phyloP scores from a whole-genome alignment of 2,329 filamentous ascomycete genomes.

The Pseudogymnoascus sp. region DNA sequence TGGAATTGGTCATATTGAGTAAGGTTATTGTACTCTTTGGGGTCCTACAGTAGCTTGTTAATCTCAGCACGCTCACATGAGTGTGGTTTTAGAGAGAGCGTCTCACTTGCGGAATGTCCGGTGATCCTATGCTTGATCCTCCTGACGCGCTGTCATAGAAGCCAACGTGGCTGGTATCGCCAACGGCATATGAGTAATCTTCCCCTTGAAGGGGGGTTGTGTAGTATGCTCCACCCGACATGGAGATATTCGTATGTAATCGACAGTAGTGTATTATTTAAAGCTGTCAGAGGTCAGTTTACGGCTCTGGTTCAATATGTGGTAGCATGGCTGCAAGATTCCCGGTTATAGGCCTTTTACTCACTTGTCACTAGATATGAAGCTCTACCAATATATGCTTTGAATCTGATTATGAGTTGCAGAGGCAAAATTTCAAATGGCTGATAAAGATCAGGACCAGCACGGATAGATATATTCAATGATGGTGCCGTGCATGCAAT shows the following conservation, averaged over 20 bases:
- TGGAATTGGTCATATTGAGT: background rate
- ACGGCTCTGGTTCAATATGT: background rate
- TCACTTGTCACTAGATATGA: background rate
- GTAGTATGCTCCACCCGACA: conserved; percentile 2
- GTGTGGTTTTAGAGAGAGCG: background rate
- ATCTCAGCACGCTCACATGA: background rate
- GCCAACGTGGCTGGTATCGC: background rate
- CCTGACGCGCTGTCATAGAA: background rate
- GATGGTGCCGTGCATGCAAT: background rate
- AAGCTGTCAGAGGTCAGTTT: background rate
- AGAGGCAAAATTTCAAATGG: background rate
- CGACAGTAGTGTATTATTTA: background rate
- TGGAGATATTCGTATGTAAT: background rate
- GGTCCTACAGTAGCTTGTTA: background rate
- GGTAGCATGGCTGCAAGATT: background rate
- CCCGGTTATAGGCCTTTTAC: background rate
- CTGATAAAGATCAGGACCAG: background rate
- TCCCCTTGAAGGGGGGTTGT: background rate
- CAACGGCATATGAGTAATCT: background rate
- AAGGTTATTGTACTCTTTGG: background rate
- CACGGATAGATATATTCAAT: background rate
- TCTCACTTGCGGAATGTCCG: background rate
- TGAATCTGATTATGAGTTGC: background rate
- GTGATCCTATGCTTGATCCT: background rate
- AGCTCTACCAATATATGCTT: background rate